phyloP scores from a whole-genome alignment of 1,139 yeast genomes.

The Debaryomyces nepalensis region DNA sequence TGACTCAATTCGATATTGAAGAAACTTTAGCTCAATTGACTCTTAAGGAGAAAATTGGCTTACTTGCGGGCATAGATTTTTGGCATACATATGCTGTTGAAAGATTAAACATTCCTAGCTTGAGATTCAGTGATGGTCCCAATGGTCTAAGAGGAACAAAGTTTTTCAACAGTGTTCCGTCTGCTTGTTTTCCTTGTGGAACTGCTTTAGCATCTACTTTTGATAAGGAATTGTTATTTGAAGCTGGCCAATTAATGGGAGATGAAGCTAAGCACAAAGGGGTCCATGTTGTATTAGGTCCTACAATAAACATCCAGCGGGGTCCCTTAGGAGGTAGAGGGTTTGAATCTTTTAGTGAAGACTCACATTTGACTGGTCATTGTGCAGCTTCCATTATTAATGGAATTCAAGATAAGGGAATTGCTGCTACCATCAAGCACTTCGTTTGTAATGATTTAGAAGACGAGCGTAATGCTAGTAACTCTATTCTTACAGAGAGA shows the following conservation, averaged over 20 bases:
- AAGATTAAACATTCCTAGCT: slow-evolving; percentile 43
- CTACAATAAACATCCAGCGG: slow-evolving; percentile 34
- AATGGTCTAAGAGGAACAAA: slow-evolving; percentile 42
- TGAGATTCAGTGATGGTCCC: slow-evolving; percentile 42
- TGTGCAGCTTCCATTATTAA: slow-evolving; percentile 30
- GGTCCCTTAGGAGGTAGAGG: slow-evolving; percentile 38
- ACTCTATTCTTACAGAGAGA: slow-evolving; percentile 53
- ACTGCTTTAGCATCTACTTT: slow-evolving; percentile 51
- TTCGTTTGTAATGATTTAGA: slow-evolving; percentile 64
- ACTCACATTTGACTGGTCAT: slow-evolving; percentile 34
- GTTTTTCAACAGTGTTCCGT: slow-evolving; percentile 37
- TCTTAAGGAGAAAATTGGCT: slow-evolving; percentile 49
- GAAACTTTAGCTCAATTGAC: slow-evolving; percentile 36
- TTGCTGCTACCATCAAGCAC: slow-evolving; percentile 62
- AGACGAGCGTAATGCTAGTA: slow-evolving; percentile 52
- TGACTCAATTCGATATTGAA: slow-evolving; percentile 2
- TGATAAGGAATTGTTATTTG: slow-evolving; percentile 31
- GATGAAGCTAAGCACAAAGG: slow-evolving; percentile 40
- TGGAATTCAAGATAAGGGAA: slow-evolving; percentile 29
- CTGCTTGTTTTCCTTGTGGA: slow-evolving; percentile 43
- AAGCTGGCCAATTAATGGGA: slow-evolving; percentile 40
- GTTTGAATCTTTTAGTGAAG: slow-evolving; percentile 37
- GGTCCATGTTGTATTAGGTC: slow-evolving; percentile 38
- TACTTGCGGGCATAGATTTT: slow-evolving; percentile 54
- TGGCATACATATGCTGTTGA: slow-evolving; percentile 61